Base-by-base conservation (phyloP, 495 filamentous ascomycete species). In the Xylaria scruposa region DNA sequence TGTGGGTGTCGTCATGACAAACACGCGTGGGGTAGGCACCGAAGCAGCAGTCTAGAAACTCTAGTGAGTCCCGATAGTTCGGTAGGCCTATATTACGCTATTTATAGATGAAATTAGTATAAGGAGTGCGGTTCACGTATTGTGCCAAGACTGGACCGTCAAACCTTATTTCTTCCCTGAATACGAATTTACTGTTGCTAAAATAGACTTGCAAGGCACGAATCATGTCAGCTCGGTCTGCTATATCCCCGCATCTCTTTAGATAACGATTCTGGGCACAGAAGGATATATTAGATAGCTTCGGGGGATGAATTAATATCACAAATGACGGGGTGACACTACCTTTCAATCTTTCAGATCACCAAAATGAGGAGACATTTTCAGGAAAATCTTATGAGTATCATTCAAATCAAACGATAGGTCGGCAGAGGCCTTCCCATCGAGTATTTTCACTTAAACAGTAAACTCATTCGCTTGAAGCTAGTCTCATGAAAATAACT, bases 121-220 rank as follows among this genome's bases (percentile, higher is more conserved):
- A 24, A 56, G 44, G 24, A 17, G 8, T 24, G 40, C 6, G 7
- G 19, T 38, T 60, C 19, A 3, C 44, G 10, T 15, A 33, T 38
- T 7, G 6, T 19, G 38, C 40, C 40, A 65, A 47, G 42, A 49
- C 7, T 29, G 31, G 19, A 8, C 24, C 42, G 26, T 49, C 7
- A 31, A 49, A 65, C 62, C 62, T 65, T 65, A 47, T 65, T 47
- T 31, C 6, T 12, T 19, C 31, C 13, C 61, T 65, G 1, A n/a
- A 65, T 17, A 64, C 19, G 61, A 47, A 21, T 24, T 7, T 8
- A 26, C 9, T 24, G 42, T 24, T 42, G n/a, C 21, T 26, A 26
- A 12, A 62, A 40, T 42, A 9, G 33, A 24, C 10, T 40, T 42
- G 9, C n/a, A 36, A 44, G 29, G 21, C 5, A 17, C n/a, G 9